Evolutionary conservation across 129 eudicot species (phyloP).

Genomic region (Escallonia herrerae): DNA sequence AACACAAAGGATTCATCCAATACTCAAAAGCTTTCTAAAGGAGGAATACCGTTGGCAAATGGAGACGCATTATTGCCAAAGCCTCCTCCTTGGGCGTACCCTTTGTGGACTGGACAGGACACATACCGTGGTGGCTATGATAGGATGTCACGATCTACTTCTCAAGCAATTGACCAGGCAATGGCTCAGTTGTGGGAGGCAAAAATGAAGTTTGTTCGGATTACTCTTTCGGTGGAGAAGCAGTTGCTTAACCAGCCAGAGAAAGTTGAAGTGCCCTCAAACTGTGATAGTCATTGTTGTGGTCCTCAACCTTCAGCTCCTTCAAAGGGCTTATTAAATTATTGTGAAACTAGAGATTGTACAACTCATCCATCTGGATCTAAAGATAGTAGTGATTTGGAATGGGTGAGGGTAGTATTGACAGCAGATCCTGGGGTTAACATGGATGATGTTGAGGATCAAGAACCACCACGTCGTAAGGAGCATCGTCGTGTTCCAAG

Average conservation of each 20-base stretch:
- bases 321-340: not conserved
- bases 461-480: conserved; percentile 73
- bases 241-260: conserved; percentile 26
- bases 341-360: conserved; percentile 31
- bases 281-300: conserved; percentile 29
- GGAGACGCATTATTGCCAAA: conserved; percentile 92
- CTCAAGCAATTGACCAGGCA: conserved; percentile 96
- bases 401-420: conserved; percentile 77
- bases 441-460: conserved; percentile 94
- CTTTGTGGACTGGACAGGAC: conserved; percentile 74
- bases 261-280: conserved; percentile 23
- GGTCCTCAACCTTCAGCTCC: conserved; percentile 11
- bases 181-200: conserved; percentile 94
- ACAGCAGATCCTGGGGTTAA: conserved; percentile 91
- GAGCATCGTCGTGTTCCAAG: conserved; percentile 99
- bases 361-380: conserved; percentile 16
- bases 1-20: conserved; percentile 57
- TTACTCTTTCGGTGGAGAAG: conserved; percentile 69
- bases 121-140: conserved; percentile 63
- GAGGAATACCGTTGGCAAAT: conserved; percentile 94
- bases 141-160: conserved; percentile 87
- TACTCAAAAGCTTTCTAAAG: conserved; percentile 75
- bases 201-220: conserved; percentile 83
- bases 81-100: conserved; percentile 99
- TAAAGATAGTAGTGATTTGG: conserved; percentile 34